phyloP scores from a whole-genome alignment of 257 asterid species.

The Verbascum thapsus region DNA sequence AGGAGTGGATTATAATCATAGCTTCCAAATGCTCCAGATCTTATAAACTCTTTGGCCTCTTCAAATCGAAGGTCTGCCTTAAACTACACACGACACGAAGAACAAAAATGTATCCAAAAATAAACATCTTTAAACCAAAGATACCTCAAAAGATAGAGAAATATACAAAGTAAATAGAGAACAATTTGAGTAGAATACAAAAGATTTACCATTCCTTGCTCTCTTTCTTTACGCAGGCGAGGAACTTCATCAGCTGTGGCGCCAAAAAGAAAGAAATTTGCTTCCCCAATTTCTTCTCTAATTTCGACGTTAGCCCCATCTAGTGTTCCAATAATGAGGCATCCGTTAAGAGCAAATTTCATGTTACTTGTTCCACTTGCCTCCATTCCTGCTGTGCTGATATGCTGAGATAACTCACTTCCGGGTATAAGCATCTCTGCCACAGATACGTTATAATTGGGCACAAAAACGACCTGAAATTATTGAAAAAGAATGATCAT shows the following conservation, averaged over 20 bases:
- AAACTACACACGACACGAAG: slow-evolving; percentile 56
- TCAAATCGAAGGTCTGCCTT: slow-evolving; percentile 94
- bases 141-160: too few species aligned
- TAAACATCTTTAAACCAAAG: neutral
- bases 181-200: too few species aligned
- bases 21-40: slow-evolving; percentile 94
- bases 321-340: slow-evolving; percentile 93
- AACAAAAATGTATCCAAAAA: slow-evolving; percentile 12
- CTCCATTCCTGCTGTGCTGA: slow-evolving; percentile 99
- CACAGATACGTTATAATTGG: slow-evolving; percentile 96
- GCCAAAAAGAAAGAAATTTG: slow-evolving; percentile 93
- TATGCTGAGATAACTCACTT: slow-evolving; percentile 96
- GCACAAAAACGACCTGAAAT: slow-evolving; percentile 87
- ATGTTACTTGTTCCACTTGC: slow-evolving; percentile 99
- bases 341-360: slow-evolving; percentile 97
- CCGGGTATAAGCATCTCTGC: slow-evolving; percentile 99
- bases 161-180: too few species aligned
- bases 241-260: slow-evolving; percentile 93
- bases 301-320: slow-evolving; percentile 99
- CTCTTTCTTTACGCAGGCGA: slow-evolving; percentile 84
- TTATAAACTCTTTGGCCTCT: slow-evolving; percentile 89
- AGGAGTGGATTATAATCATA: slow-evolving; percentile 94
- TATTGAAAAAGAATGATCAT: neutral
- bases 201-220: slow-evolving; percentile 73
- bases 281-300: slow-evolving; percentile 91